Base-by-base conservation (phyloP, 768 basidiomycete species). In the Tylopilus vinaceipallidus region DNA sequence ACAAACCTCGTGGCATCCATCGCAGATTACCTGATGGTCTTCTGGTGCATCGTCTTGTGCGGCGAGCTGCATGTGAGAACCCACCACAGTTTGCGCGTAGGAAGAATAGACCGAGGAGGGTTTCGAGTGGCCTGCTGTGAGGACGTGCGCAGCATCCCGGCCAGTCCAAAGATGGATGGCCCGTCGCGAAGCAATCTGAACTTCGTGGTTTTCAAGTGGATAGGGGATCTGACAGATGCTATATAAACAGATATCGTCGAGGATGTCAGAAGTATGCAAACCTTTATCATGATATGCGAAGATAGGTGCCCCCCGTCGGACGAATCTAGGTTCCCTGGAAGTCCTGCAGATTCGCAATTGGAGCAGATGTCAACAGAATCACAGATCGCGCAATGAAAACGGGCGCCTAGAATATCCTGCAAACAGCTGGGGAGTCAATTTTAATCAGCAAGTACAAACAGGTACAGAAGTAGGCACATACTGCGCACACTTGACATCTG, bases 261-360 rank as follows among this genome's bases (percentile, higher is more conserved):
- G 22, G 17, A n/a, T 42, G 29, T 0, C 34, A 26, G n/a, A 24
- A 8, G 23, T 6, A 13, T 22, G 46, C 65, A 39, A 52, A 90
- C 93, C 82, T 98, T 98, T 69, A 98, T 90, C 79, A 95, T 81
- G 56, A 95, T 93, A 62, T 98, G 94, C 2, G 88, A 86, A 14
- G 88, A 90, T 46, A 78, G 77, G 56, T 92, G 91, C 0, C 88
- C 90, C 5, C 82, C 86, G 34, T 90, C 86, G 1, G 79, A 74
- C 1, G 86, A 83, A 52, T 91, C 85, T 10, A 91, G 69, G 50
- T 89, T 91, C 6, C 89, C 90, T 3, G 91, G 90, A 29, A 93
- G 74, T 24, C 91, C 91, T 23, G 86, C 89, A 11, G 87, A 85
- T 65, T 93, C 91, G 63, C 91, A 93, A 56, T 91, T 89, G 16